Conservation (phyloP, 2,329 filamentous ascomycete species). For the Fusarium setosum region DNA sequence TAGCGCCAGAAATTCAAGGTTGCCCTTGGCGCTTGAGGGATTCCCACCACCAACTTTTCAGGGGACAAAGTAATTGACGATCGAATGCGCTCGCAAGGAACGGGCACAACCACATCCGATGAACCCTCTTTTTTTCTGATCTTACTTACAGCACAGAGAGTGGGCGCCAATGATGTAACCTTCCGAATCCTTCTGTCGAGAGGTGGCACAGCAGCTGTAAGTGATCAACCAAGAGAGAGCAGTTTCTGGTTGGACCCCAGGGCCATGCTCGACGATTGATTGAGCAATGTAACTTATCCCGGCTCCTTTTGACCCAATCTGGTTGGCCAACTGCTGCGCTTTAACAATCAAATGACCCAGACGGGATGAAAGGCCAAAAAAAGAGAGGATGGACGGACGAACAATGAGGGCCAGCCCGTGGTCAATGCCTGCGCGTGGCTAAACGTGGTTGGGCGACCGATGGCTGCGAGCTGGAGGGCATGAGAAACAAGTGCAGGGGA, state of each 20-base stretch:
- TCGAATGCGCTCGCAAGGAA: slow-evolving; percentile 21
- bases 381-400: background rate
- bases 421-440: slow-evolving; percentile 29
- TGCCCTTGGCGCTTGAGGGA: slow-evolving; percentile 18
- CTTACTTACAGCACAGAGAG: background rate
- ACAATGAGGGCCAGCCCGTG: slow-evolving; percentile 4
- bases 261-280: background rate
- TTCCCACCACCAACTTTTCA: slow-evolving; percentile 5
- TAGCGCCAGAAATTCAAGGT: slow-evolving; percentile 18
- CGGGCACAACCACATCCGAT: slow-evolving; percentile 10
- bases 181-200: slow-evolving; percentile 9
- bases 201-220: background rate
- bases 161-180: slow-evolving; percentile 22
- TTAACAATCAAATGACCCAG: background rate
- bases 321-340: background rate
- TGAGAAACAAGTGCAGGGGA: slow-evolving; percentile 8
- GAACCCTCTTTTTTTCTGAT: background rate
- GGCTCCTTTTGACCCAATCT: background rate
- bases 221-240: no score
- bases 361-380: slow-evolving; percentile 1
- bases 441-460: slow-evolving; percentile 14
- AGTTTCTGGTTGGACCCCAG: background rate
- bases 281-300: background rate
- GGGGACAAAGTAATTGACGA: slow-evolving; percentile 9
- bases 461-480: slow-evolving; percentile 1